Base-by-base conservation (phyloP, 176 grass and related monocot genomes). In the Oryza rufipogon region DNA sequence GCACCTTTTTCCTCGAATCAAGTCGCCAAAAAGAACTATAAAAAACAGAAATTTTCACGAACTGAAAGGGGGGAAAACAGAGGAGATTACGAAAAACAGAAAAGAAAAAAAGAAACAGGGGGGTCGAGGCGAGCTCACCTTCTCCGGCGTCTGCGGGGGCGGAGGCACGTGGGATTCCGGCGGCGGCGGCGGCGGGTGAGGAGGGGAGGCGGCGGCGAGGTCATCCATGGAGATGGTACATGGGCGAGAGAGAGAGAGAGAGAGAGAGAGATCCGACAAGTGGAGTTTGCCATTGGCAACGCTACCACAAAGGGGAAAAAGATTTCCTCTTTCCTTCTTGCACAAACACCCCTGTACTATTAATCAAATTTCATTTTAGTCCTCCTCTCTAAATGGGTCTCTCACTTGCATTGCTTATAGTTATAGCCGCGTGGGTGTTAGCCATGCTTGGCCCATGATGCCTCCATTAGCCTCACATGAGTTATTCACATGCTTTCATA, bases 141-240 rank as follows among this genome's bases (percentile, higher is more conserved):
- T 49, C 26, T 80, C 70, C 70, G 65, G 89, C 42, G 51, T 49
- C 48, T 79, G 75, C n/a, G 84, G 84, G 17, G 89, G 84, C 10
- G 80, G 81, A 14, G 28, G 49, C 84, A 90, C 69, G 80, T 75
- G 75, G 22, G 84, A 70, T 65, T 82, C 90, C 78, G 86, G 86
- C 67, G 86, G 86, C 67, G 20, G 84, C 81, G 85, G 28, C 28
- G 54, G 19, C 13, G 0, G 47, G 12, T 12, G 47, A 3, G 47
- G 80, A 52, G 66, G 69, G 49, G 63, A 1, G 20, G 84, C 75
- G 63, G 84, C 89, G 80, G 85, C 81, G 85, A 87, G 85, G 32
- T 91, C 80, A 4, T 36, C 34, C 34, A 36, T 36, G 34, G 34
- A 36, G 85, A 84, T 90, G 34, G 66, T 75, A 78, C 66, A 42